These are phyloP conservation scores for Chalciporus sp. DNA, from an alignment of 1,284 basidiomycete species.

Conservation along the genomic window DNA sequence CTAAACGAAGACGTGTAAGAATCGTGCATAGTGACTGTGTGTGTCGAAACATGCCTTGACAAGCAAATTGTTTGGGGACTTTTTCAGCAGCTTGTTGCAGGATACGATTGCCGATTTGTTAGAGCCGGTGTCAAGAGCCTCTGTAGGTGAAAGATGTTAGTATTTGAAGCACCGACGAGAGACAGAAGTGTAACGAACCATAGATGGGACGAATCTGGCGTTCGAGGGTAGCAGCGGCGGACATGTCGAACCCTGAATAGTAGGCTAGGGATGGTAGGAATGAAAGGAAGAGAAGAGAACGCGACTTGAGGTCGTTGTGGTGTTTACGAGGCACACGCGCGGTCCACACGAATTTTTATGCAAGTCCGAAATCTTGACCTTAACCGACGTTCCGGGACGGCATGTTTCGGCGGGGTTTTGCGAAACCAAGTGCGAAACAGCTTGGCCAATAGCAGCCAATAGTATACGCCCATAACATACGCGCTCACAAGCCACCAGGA, in stretches of 20 bases:
- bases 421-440: no score
- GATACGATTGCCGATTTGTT: constrained; percentile 80
- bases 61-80: constrained; percentile 71
- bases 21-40: neutral
- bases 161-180: neutral
- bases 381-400: constrained; percentile 35
- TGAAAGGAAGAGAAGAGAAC: constrained; percentile 4
- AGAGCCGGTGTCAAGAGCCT: constrained; percentile 82
- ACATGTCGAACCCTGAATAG: constrained; percentile 32
- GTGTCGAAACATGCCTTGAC: constrained; percentile 56
- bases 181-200: constrained; percentile 45
- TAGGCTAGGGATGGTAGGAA: neutral
- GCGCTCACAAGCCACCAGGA: neutral
- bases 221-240: constrained; percentile 56
- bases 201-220: constrained; percentile 82
- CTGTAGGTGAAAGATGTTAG: constrained; percentile 40
- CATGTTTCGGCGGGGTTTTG: constrained; percentile 31
- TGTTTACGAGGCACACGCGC: constrained; percentile 5
- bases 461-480: neutral
- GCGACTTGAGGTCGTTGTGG: constrained; percentile 2
- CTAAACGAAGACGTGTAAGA: constrained; percentile 30
- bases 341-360: constrained; percentile 29
- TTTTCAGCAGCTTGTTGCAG: constrained; percentile 85
- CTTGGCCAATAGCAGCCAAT: constrained; percentile 1
- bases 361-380: constrained; percentile 11